Conservation (phyloP, 495 filamentous ascomycete genomes). For the Thermothielavioides terrestris region DNA sequence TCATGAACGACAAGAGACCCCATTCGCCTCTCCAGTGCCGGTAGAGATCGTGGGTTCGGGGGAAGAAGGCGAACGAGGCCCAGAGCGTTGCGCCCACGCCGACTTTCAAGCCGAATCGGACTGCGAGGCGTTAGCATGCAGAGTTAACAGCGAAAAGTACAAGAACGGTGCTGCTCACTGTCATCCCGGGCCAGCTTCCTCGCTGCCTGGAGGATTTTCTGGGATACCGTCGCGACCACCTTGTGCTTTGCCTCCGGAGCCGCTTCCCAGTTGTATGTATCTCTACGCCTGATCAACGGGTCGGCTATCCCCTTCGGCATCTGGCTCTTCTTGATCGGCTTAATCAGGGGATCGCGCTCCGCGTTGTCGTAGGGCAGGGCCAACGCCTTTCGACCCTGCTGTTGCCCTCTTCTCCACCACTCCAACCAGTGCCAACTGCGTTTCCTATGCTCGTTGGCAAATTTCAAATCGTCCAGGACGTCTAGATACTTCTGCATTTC, state of each 20-base stretch:
- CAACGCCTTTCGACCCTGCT: slow-evolving; percentile 16
- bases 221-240: slow-evolving; percentile 30
- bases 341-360: slow-evolving; percentile 30
- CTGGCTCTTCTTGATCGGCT: slow-evolving; percentile 37
- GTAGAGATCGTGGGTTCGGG: slow-evolving; percentile 68
- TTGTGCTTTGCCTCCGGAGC: slow-evolving; percentile 27
- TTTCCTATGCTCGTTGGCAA: slow-evolving; percentile 48
- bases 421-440: slow-evolving; percentile 81
- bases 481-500: slow-evolving; percentile 77
- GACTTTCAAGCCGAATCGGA: slow-evolving; percentile 81
- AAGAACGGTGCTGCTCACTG: slow-evolving; percentile 23
- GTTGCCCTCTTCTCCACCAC: slow-evolving; percentile 54
- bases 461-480: slow-evolving; percentile 75
- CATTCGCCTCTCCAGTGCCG: slow-evolving; percentile 91
- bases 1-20: slow-evolving; percentile 94
- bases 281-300: slow-evolving; percentile 33
- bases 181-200: slow-evolving; percentile 43
- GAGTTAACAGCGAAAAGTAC: not conserved
- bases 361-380: slow-evolving; percentile 47
- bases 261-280: slow-evolving; percentile 36
- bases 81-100: slow-evolving; percentile 81
- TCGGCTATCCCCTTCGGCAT: slow-evolving; percentile 42
- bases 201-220: slow-evolving; percentile 29
- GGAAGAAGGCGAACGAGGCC: slow-evolving; percentile 77
- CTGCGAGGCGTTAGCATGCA: slow-evolving; percentile 26